Percentiles rank a stretch among this genome's conserved stretches.
These are phyloP conservation scores for Dinochytrium kinnereticum DNA, from an alignment of 371 early-diverging fungal genomes.

Conservation along the genomic window DNA sequence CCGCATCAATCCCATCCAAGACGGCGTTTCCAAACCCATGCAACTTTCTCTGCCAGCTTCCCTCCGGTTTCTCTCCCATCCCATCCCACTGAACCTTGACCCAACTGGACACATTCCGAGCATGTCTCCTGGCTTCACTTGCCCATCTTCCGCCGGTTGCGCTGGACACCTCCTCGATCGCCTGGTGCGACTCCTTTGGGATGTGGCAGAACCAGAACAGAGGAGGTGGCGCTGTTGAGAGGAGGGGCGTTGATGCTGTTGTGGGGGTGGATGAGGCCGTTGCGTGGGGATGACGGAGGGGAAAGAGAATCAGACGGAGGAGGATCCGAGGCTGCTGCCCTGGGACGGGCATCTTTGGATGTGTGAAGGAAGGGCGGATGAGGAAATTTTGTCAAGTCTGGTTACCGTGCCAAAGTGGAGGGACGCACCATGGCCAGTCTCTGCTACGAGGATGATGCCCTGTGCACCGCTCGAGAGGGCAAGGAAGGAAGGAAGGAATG, in stretches of 20 bases:
- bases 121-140: no score
- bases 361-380: no score
- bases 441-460: no score
- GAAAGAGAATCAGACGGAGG: constrained; percentile 3
- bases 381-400: no score
- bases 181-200: no score
- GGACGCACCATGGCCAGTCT: no score
- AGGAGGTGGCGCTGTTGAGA: neutral
- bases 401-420: no score
- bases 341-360: neutral
- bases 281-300: neutral
- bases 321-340: neutral
- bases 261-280: neutral
- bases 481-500: no score
- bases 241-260: neutral
- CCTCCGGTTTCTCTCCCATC: constrained; percentile 53
- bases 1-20: constrained; percentile 75
- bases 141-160: no score
- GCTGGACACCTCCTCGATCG: no score
- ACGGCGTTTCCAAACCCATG: constrained; percentile 66
- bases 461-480: no score
- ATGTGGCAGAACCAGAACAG: constrained; percentile 5
- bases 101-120: neutral
- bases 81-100: constrained; percentile 63
- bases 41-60: constrained; percentile 64